phyloP scores from a whole-genome alignment of 176 grass and related monocot genomes.

The Zizania latifolia region DNA sequence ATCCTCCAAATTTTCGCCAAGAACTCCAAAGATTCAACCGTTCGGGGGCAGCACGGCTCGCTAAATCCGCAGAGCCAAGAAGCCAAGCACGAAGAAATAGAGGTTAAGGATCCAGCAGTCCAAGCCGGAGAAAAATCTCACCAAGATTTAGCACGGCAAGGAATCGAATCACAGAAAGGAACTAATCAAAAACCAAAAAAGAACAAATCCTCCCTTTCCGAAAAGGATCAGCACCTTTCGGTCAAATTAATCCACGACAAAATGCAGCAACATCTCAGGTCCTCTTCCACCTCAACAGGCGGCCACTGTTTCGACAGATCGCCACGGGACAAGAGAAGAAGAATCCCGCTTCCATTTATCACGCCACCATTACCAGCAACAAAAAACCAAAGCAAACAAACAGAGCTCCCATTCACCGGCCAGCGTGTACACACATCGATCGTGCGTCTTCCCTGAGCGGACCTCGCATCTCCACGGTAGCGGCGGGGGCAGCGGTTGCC shows the following conservation, averaged over 20 bases:
- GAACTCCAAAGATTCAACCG: slow-evolving; percentile 1
- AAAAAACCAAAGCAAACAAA: background rate
- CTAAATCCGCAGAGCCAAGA: background rate
- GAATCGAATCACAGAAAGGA: slow-evolving; percentile 43
- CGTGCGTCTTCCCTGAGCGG: too few species aligned
- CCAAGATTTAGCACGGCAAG: slow-evolving; percentile 35
- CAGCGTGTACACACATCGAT: too few species aligned
- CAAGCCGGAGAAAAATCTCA: background rate
- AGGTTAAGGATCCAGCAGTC: slow-evolving; percentile 31
- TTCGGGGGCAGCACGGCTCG: too few species aligned
- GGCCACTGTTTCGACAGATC: slow-evolving; percentile 7
- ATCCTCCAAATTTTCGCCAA: slow-evolving; percentile 2
- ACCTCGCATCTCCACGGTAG: too few species aligned
- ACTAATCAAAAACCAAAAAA: too few species aligned
- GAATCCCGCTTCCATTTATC: background rate
- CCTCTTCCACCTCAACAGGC: slow-evolving; percentile 4
- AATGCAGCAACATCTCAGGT: slow-evolving; percentile 18
- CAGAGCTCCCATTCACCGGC: too few species aligned
- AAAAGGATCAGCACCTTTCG: slow-evolving; percentile 22
- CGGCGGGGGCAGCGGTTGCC: background rate
- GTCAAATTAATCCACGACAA: slow-evolving; percentile 16
- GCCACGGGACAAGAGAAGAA: background rate
- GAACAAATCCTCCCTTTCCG: slow-evolving; percentile 12
- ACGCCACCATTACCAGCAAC: slow-evolving; percentile 13
- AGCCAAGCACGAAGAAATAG: slow-evolving; percentile 17